Evolutionary conservation across 345 rosid species (phyloP).

Genomic region (Sisymbrium altissimum): DNA sequence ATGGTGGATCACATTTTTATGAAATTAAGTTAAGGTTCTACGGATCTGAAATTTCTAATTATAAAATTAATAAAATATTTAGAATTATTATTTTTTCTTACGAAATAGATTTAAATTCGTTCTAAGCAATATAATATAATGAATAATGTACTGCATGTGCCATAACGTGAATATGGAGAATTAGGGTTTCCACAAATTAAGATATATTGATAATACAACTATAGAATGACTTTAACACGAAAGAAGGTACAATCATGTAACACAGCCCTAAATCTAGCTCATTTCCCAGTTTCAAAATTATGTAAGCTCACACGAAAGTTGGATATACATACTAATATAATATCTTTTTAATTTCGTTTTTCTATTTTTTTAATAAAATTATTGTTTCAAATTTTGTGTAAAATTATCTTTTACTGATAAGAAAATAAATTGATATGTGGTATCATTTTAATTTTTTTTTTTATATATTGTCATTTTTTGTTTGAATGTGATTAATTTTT

Average conservation of each 20-base stretch:
- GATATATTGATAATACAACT: conserved; percentile 6
- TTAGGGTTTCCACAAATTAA: conserved; percentile 24
- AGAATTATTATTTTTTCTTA: not conserved
- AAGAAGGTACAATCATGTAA: not conserved
- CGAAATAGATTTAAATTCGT: not conserved
- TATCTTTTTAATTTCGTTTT: no score
- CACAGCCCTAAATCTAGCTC: conserved; percentile 11
- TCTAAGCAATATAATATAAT: not conserved
- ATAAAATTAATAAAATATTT: not conserved
- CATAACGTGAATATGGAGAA: conserved; percentile 9
- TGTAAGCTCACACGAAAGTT: not conserved
- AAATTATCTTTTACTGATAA: not conserved
- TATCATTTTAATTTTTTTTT: no score
- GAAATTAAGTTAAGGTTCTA: conserved; percentile 4
- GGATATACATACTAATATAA: no score
- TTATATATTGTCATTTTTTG: not conserved
- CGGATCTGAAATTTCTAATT: not conserved
- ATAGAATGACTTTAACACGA: not conserved
- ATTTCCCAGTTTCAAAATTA: not conserved
- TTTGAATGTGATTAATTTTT: not conserved
- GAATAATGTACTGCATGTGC: conserved; percentile 26
- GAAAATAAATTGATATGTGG: not conserved
- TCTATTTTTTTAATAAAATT: not conserved
- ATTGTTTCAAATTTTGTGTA: not conserved
- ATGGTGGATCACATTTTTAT: conserved; percentile 1